Evolutionary conservation across 805 yeast species (phyloP), one percentile per base, ranked within the genome.

Genomic region (Candida dajiaensis): DNA sequence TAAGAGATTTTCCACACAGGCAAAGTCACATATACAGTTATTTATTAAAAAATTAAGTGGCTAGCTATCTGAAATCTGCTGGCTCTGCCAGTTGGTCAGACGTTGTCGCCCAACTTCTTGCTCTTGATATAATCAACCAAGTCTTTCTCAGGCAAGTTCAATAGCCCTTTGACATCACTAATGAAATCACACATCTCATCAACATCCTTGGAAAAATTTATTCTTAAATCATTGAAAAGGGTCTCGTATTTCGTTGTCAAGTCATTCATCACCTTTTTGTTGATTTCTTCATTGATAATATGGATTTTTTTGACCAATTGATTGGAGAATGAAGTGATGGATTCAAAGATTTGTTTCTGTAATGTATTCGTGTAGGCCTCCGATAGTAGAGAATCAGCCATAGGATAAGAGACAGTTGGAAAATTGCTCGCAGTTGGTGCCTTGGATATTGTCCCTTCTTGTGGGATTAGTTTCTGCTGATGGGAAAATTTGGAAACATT

Each of bases 281-380:
- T 69, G 47, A 70, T 51, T 46, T 68, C 72, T 6, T 61, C 56
- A 44, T 69, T 70, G 40, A 70, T 65, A 6, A 70, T 54, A 4
- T 57, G 54, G 36, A 70, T 62, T 50, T 69, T 70, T 18, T 55
- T 53, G 0, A 59, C 55, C 40, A 70, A 49, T 33, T 66, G 68
- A n/a, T 60, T 56, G 0, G 72, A 63, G 49, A 69, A 70, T 4
- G 48, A 44, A 4, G 55, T 48, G 18, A 70, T 63, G 0, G 73
- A 68, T 11, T 56, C 58, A 43, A 48, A 58, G 8, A 70, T 70
- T 46, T 69, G 72, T 18, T 61, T 57, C 46, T 69, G 72, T 21
- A 70, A 48, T 15, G 61, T 59, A 29, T 61, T 59, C 2, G 74
- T 68, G 38, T 68, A 66, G 1, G 67, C 64, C 35, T 58, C 58